Base-by-base conservation (phyloP, 2,329 filamentous ascomycete species). In the Calonectria henricotiae region DNA sequence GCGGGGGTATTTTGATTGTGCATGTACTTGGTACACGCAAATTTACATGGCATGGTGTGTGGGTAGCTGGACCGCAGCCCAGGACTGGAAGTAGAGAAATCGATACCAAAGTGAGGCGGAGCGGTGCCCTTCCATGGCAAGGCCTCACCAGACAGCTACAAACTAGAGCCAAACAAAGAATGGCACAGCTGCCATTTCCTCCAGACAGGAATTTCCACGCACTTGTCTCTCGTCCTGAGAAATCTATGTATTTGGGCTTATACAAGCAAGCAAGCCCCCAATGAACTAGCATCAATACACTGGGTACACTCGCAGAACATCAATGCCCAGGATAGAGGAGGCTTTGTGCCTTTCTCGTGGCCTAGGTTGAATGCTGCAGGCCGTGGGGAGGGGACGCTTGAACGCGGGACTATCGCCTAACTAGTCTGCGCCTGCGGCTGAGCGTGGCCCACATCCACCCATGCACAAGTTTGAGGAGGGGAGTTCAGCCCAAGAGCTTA, bases 371-470 rank as follows among this genome's bases (percentile, higher is more conserved):
- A 25, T 55, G 32, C 5, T 55, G 51, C 51, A 39, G 35, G 35
- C 12, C 1, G 9, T 5, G 35, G 8, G 35, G 51, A 25, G 32
- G 32, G n/a, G 51, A 11, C 32, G 30, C 51, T 55, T 37, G 51
- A 35, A 58, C 35, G 46, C 20, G 47, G 25, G n/a, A 41, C 46
- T 41, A 43, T 55, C 37, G 47, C 30, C 37, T 20, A 23, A 41
- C 37, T 20, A 23, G 49, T 25, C 37, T 64, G 23, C 72, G 67
- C 66, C 20, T 74, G 72, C 69, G 71, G 72, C 71, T 73, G 66
- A 69, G 47, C 13, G 47, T 47, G 61, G 30, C 51, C 63, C 49
- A 65, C 63, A 37, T 44, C 11, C 49, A 30, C 62, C 15, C 35
- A 39, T 58, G 51, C 15, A 58, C 47, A 46, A 54, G 35, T 23